Evolutionary conservation across 2,329 filamentous ascomycete genomes (phyloP).

Genomic region (Chaetomium sp.): DNA sequence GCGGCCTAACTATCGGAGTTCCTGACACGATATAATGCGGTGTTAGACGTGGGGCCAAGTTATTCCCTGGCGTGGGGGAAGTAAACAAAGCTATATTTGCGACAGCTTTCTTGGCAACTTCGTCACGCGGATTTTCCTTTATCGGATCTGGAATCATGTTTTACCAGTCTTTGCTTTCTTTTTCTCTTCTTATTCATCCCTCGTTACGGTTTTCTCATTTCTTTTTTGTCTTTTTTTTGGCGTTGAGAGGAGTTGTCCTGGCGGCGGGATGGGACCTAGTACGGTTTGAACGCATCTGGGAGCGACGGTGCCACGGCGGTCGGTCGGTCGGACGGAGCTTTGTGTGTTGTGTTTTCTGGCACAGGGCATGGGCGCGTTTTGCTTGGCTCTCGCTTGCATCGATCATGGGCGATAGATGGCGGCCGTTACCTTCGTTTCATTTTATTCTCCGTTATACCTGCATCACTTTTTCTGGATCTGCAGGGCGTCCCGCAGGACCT

Average conservation of each 20-base stretch:
- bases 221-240: conserved; percentile 16
- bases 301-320: conserved; percentile 5
- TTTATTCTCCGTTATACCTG: conserved; percentile 3
- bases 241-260: not conserved
- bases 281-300: conserved; percentile 9
- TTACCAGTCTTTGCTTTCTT: conserved; percentile 11
- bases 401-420: conserved; percentile 2
- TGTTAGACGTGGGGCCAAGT: not conserved
- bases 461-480: conserved; percentile 11
- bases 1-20: conserved; percentile 26
- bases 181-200: conserved; percentile 27
- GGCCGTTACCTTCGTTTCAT: not conserved
- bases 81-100: conserved; percentile 9
- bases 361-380: conserved; percentile 17
- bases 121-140: conserved; percentile 12
- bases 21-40: conserved; percentile 13
- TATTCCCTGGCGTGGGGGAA: not conserved
- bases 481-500: not conserved
- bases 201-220: conserved; percentile 9
- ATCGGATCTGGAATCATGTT: conserved; percentile 25
- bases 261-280: not conserved
- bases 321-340: conserved; percentile 7
- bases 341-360: conserved; percentile 20
- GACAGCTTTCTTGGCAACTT: conserved; percentile 14
- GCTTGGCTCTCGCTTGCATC: conserved; percentile 8